Evolutionary conservation across 352 stramenopile species (phyloP).

Genomic region (Pythium myriotylum): DNA sequence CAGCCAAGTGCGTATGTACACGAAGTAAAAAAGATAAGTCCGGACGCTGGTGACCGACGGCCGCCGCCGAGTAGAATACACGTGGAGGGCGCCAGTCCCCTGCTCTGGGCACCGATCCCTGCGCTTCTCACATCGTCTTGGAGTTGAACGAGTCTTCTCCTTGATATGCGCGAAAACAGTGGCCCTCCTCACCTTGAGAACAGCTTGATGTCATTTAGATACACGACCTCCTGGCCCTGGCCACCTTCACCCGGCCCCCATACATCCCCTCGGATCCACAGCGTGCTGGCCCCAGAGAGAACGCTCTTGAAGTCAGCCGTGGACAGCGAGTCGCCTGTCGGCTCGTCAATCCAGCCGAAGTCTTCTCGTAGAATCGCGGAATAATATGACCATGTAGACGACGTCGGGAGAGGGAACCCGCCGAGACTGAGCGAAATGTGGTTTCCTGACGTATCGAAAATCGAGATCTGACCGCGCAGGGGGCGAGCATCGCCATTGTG

Average conservation of each 20-base stretch:
- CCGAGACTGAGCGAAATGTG: constrained; percentile 53
- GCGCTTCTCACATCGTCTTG: not conserved
- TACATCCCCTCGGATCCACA: constrained; percentile 73
- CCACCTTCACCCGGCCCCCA: constrained; percentile 52
- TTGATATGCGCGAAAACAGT: too few species aligned
- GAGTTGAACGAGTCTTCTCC: not conserved
- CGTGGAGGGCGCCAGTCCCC: too few species aligned
- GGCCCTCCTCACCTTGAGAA: constrained; percentile 30
- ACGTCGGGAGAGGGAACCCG: constrained; percentile 50
- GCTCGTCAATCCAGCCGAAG: constrained; percentile 75
- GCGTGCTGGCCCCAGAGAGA: constrained; percentile 31
- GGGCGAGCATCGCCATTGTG: constrained; percentile 59
- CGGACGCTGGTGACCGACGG: not conserved
- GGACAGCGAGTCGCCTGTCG: constrained; percentile 34
- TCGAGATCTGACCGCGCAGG: constrained; percentile 55
- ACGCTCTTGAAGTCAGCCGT: constrained; percentile 35
- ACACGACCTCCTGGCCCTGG: constrained; percentile 69
- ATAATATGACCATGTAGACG: constrained; percentile 60
- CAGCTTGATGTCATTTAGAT: constrained; percentile 66
- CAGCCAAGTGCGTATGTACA: not conserved
- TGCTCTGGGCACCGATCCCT: too few species aligned
- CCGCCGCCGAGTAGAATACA: too few species aligned
- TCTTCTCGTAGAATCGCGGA: constrained; percentile 70
- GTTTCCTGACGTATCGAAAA: constrained; percentile 34
- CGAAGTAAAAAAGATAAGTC: not conserved